These are phyloP conservation scores for Suillus occidentalis DNA, from an alignment of 768 basidiomycete species.

Conservation along the genomic window DNA sequence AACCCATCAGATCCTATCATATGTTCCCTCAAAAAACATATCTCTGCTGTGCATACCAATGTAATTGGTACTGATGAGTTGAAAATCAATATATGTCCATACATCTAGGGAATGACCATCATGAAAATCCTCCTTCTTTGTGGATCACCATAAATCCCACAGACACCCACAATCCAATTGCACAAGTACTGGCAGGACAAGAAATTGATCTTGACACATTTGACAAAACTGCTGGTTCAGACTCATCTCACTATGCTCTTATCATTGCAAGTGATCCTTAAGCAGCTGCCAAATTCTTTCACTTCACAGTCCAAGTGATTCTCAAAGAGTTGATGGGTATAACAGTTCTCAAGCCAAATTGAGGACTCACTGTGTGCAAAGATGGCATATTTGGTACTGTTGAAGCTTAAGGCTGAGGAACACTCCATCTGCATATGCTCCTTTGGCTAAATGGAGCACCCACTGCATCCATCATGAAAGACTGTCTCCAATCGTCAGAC, in stretches of 20 bases:
- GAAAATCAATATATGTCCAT: too few species aligned
- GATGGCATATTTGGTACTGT: slow-evolving; percentile 38
- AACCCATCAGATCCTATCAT: too few species aligned
- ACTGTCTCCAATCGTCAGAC: too few species aligned
- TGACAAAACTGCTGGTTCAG: slow-evolving; percentile 20
- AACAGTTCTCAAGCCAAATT: background rate
- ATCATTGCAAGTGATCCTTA: slow-evolving; percentile 41
- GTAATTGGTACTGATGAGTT: too few species aligned
- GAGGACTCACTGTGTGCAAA: background rate
- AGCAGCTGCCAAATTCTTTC: slow-evolving; percentile 43
- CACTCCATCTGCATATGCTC: slow-evolving; percentile 16
- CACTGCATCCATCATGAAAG: too few species aligned
- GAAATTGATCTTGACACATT: slow-evolving; percentile 35
- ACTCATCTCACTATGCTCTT: slow-evolving; percentile 9
- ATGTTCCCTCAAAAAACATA: too few species aligned
- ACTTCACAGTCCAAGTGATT: slow-evolving; percentile 33
- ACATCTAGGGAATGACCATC: too few species aligned
- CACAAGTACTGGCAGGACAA: too few species aligned
- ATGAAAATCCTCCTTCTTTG: too few species aligned
- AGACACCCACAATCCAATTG: too few species aligned
- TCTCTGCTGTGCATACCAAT: too few species aligned
- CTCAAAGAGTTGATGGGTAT: slow-evolving; percentile 36
- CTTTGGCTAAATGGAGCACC: background rate
- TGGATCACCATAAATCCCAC: too few species aligned
- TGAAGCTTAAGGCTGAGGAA: slow-evolving; percentile 42